Conservation (phyloP, 2,329 filamentous ascomycete genomes). For the Diplodia intermedia region DNA sequence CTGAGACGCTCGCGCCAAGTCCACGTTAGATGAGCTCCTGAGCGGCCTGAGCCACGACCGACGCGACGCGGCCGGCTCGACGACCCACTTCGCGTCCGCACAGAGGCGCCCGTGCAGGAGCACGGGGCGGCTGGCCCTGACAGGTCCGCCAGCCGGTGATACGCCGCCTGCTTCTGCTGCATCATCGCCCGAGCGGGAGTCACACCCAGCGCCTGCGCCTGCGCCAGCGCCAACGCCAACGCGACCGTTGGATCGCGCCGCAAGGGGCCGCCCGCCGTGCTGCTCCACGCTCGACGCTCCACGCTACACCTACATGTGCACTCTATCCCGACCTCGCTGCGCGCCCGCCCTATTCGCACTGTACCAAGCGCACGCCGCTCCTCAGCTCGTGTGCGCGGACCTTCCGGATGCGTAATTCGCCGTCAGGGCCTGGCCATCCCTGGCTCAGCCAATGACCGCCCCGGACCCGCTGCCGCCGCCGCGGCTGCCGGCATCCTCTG, state of each 20-base stretch:
- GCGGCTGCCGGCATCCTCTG: conserved; percentile 20
- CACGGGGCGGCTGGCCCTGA: conserved; percentile 11
- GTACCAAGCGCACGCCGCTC: conserved; percentile 15
- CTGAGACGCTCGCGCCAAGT: conserved; percentile 28
- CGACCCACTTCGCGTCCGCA: conserved; percentile 23
- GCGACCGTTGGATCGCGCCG: conserved; percentile 13
- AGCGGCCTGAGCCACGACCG: conserved; percentile 27
- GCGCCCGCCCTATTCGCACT: background rate
- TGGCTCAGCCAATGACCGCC: background rate
- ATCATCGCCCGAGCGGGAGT: background rate
- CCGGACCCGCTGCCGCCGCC: background rate
- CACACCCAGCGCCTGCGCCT: conserved; percentile 1
- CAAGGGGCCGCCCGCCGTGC: conserved; percentile 20
- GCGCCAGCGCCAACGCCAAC: conserved; percentile 5
- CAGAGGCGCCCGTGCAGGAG: background rate
- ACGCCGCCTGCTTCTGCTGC: conserved; percentile 19
- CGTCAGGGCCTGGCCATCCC: conserved; percentile 15
- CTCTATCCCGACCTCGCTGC: conserved; percentile 26
- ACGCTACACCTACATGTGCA: conserved; percentile 23
- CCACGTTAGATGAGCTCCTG: conserved; percentile 30
- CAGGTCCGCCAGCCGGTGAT: conserved; percentile 9
- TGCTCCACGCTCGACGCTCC: conserved; percentile 6
- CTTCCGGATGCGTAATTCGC: conserved; percentile 20
- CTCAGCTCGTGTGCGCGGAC: conserved; percentile 23
- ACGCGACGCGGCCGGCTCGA: conserved; percentile 6